Base-by-base conservation (phyloP, 2,329 filamentous ascomycete genomes). In the Cladosporium sp. region DNA sequence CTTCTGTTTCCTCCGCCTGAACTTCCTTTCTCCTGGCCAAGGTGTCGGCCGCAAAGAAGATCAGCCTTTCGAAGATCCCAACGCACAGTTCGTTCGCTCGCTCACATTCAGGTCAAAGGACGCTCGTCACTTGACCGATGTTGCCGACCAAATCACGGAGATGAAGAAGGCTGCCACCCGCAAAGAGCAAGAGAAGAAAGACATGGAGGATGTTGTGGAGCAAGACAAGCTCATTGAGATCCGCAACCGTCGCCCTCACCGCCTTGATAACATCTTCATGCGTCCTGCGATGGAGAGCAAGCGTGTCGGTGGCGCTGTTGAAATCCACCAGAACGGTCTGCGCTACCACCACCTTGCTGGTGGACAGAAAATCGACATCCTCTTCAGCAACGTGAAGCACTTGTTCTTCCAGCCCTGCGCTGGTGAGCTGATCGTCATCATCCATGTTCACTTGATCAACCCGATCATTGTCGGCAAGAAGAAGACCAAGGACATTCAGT, bases 311-410 rank as follows among this genome's bases (percentile, higher is more conserved):
- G 94, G 94, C 69, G 92, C 94, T 72, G 88, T 99, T 39, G 93
- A 97, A 75, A 97, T 99, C 52, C 94, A 99, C 75, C 92, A 97
- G 70, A 99, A 99, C 69, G 94, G 94, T 92, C 89, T 99, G 59
- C 90, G 94, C 61, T 99, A 99, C 74, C 70, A 74, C 82, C 93
- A 78, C 89, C 90, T 55, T 85, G 89, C 55, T 79, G 95, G 64
- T 87, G 95, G 63, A 86, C 89, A 94, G 66, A 85, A 88, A 67
- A 90, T 99, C 51, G 94, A 99, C 69, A 87, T 99, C 55, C 83
- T 99, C 1, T 99, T 99, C 80, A 95, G 90, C 78, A 99, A 99
- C 77, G 90, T 99, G 73, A 95, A 96, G 75, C 94, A 99, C 72
- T 82, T 99, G 2, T 99, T 99, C 81, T 99, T 99, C 81, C 94